Evolutionary conservation across 768 basidiomycete species (phyloP).

Genomic region (Leucocoprinus sp.): DNA sequence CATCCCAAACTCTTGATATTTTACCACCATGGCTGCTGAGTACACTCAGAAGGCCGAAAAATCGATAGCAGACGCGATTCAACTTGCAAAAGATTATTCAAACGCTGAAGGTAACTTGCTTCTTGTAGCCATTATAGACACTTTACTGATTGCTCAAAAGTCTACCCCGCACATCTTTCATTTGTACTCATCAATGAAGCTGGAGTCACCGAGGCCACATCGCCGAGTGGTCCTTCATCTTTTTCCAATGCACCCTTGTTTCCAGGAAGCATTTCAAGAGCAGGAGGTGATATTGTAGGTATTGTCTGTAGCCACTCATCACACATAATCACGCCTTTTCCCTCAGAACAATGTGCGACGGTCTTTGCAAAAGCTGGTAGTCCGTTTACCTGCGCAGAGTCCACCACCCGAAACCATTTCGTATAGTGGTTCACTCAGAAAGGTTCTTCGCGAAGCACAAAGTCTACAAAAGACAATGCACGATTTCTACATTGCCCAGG

Average conservation of each 20-base stretch:
- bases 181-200: constrained; percentile 73
- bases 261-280: constrained; percentile 66
- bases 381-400: constrained; percentile 73
- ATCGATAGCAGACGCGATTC: constrained; percentile 61
- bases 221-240: constrained; percentile 26
- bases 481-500: constrained; percentile 89
- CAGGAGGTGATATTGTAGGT: constrained; percentile 79
- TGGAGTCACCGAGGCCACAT: constrained; percentile 23
- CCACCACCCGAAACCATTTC: constrained; percentile 81
- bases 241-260: constrained; percentile 52
- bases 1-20: background rate
- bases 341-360: constrained; percentile 55
- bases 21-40: constrained; percentile 42
- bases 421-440: constrained; percentile 44
- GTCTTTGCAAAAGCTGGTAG: constrained; percentile 64
- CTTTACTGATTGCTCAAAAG: constrained; percentile 26
- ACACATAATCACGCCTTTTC: constrained; percentile 6
- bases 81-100: constrained; percentile 77
- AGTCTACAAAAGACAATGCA: constrained; percentile 74
- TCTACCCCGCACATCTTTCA: constrained; percentile 78
- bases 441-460: constrained; percentile 69
- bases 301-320: background rate
- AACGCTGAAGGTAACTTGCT: constrained; percentile 61
- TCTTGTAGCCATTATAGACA: background rate
- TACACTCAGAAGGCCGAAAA: constrained; percentile 82